Percentiles rank a stretch among this genome's conserved stretches.
Evolutionary conservation across 208 protist species (phyloP).

Genomic region (Blastocrithidia nonstop): DNA sequence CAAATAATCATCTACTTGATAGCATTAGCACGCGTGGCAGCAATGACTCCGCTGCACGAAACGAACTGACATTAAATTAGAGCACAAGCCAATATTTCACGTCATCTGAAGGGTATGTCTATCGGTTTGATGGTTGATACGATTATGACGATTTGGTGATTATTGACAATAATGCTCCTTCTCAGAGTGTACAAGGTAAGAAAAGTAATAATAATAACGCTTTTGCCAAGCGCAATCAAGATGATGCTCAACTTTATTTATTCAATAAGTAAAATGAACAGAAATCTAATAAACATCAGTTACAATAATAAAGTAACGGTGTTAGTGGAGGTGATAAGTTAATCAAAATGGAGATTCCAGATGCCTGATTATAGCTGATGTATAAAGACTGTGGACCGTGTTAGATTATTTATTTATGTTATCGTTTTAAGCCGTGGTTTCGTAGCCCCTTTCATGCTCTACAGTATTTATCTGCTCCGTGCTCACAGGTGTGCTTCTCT

Average conservation of each 20-base stretch:
- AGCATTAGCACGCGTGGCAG: no score
- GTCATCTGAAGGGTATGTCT: constrained; percentile 38
- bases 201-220: no score
- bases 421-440: constrained; percentile 51
- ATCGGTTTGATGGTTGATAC: constrained; percentile 62
- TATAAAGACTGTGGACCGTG: constrained; percentile 37
- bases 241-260: no score
- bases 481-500: constrained; percentile 47
- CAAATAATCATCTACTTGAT: no score
- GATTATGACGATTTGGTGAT: constrained; percentile 7
- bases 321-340: not conserved
- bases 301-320: not conserved
- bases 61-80: not conserved
- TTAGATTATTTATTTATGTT: constrained; percentile 50
- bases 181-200: no score
- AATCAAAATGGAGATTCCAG: constrained; percentile 7
- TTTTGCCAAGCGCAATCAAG: no score
- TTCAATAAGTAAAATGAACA: no score
- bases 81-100: constrained; percentile 10
- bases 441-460: constrained; percentile 23
- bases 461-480: constrained; percentile 27
- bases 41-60: no score
- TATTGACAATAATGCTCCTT: not conserved
- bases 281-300: not conserved
- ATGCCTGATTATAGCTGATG: constrained; percentile 35